Evolutionary conservation across 306 rosid species (phyloP), one percentile per base, ranked within the genome.

Genomic region (Psophocarpus tetragonolobus): DNA sequence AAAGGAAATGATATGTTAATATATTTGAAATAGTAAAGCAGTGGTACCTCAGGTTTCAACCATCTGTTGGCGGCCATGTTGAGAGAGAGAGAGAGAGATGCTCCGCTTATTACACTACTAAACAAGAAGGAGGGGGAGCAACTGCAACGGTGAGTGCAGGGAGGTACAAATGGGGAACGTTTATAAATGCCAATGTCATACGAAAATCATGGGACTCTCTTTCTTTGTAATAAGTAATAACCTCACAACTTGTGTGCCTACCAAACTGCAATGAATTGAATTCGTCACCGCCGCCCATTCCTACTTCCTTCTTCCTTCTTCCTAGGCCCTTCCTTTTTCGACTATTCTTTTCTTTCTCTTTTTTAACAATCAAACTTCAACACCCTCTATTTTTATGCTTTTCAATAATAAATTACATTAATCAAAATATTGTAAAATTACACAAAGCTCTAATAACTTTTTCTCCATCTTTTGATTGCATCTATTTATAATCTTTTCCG

Each of bases 11-110:
- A n/a, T n/a, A n/a, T n/a, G n/a, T n/a, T n/a, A n/a, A n/a, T n/a
- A n/a, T n/a, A n/a, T n/a, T n/a, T n/a, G n/a, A n/a, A n/a, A n/a
- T n/a, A n/a, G n/a, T n/a, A n/a, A n/a, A n/a, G n/a, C n/a, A n/a
- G n/a, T n/a, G n/a, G n/a, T 84, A 92, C 98, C 97, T 92, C 98
- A 0, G 98, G 97, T 85, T 57, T 95, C 5, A 95, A 27, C 97
- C 98, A 95, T 87, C 88, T 87, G 75, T 84, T 65, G 77, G 81
- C 47, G 21, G 85, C 80, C 85, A 82, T 79, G 69, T 20, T 53
- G 68, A 71, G 78, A 32, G 8, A 8, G 41, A 36, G 39, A 75
- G 21, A 0, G 41, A 11, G n/a, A 24, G 10, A 56, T 20, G 68
- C 65, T 23, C 84, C 80, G 78, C 75, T 38, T n/a, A n/a, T n/a